A percentile compares a stretch with the other conserved stretches of the same genome.
Evolutionary conservation across 441 rosid species (phyloP).

Genomic region (Gossypium davidsonii): DNA sequence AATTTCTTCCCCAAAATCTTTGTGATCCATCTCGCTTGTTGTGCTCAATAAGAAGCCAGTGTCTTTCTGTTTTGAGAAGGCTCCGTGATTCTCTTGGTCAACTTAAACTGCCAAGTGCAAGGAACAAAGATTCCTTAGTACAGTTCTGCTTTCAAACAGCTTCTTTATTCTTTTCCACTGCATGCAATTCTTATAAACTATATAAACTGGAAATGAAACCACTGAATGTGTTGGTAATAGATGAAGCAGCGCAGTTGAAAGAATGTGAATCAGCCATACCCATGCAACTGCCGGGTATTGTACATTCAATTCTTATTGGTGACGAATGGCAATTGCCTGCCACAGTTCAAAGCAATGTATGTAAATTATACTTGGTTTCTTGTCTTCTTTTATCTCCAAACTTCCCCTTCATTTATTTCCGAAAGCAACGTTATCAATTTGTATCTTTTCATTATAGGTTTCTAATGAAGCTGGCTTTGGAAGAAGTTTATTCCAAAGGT

Average conservation of each 20-base stretch:
- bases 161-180: slow-evolving; percentile 34
- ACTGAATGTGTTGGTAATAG: slow-evolving; percentile 32
- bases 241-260: slow-evolving; percentile 45
- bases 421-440: background rate
- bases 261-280: slow-evolving; percentile 46
- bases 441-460: slow-evolving; percentile 17
- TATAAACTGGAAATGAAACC: slow-evolving; percentile 20
- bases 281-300: slow-evolving; percentile 31
- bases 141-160: slow-evolving; percentile 32
- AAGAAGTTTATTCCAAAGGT: slow-evolving; percentile 46
- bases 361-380: background rate
- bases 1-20: background rate
- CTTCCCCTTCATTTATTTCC: background rate
- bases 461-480: slow-evolving; percentile 36
- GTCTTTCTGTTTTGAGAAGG: slow-evolving; percentile 19
- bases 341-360: slow-evolving; percentile 35
- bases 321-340: slow-evolving; percentile 42
- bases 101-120: slow-evolving; percentile 19
- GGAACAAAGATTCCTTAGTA: slow-evolving; percentile 5
- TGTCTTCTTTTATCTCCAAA: background rate
- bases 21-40: background rate
- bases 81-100: slow-evolving; percentile 14
- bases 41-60: slow-evolving; percentile 21
- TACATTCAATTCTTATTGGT: slow-evolving; percentile 34
- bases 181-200: slow-evolving; percentile 32